phyloP scores from a whole-genome alignment of 2,329 filamentous ascomycete species.

The Trichoderma breve region DNA sequence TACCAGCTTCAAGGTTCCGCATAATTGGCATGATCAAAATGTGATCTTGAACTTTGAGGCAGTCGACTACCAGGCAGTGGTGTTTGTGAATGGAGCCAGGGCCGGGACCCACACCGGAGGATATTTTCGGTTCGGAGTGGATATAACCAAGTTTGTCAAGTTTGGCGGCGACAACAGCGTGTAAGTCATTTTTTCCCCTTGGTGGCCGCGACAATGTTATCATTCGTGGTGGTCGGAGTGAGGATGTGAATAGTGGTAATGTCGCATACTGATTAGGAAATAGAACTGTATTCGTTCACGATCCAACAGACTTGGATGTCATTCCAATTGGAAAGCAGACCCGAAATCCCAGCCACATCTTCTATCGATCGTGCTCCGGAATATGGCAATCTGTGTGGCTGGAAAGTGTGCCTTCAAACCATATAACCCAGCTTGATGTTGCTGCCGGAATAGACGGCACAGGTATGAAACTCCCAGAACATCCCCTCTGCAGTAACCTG shows the following conservation, averaged over 20 bases:
- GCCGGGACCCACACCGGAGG: conserved; percentile 57
- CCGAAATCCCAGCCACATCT: conserved; percentile 58
- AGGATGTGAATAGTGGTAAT: not conserved
- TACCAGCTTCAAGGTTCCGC: conserved; percentile 50
- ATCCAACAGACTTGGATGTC: conserved; percentile 61
- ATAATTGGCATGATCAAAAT: conserved; percentile 43
- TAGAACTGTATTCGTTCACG: conserved; percentile 63
- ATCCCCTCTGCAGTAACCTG: not conserved
- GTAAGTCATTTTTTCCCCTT: conserved; percentile 35
- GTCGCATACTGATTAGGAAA: not conserved
- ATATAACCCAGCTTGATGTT: conserved; percentile 60
- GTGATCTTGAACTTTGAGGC: conserved; percentile 58
- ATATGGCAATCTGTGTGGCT: conserved; percentile 77
- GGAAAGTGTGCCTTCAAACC: conserved; percentile 56
- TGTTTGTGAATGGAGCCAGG: conserved; percentile 57
- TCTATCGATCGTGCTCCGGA: conserved; percentile 69
- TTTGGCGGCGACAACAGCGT: conserved; percentile 51
- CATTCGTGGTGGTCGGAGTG: fast-evolving
- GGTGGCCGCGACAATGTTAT: not conserved
- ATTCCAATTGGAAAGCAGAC: conserved; percentile 68
- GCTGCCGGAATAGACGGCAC: conserved; percentile 55
- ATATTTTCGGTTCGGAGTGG: conserved; percentile 60
- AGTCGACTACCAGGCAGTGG: conserved; percentile 56
- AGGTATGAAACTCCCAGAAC: conserved; percentile 34
- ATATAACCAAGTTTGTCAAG: conserved; percentile 50